phyloP scores from a whole-genome alignment of 305 asterid genomes.

The Striga hermonthica region DNA sequence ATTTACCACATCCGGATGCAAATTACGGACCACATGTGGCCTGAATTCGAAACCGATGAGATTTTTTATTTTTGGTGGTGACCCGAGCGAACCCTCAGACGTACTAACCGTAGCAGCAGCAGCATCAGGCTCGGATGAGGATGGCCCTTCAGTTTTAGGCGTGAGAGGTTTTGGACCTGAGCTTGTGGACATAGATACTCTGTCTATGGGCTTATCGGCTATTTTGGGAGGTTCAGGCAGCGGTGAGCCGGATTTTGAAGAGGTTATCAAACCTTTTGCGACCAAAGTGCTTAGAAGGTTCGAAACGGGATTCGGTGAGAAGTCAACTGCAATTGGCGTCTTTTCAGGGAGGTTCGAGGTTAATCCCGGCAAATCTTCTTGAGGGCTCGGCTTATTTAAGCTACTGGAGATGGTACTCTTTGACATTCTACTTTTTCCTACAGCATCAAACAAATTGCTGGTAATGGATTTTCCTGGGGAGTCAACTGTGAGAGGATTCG shows the following conservation, averaged over 20 bases:
- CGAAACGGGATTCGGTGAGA: conserved; percentile 67
- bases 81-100: conserved; percentile 35
- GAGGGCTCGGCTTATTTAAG: conserved; percentile 33
- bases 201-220: conserved; percentile 39
- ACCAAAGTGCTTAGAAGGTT: conserved; percentile 82
- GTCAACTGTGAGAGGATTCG: conserved; percentile 40
- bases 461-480: conserved; percentile 58
- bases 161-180: conserved; percentile 36
- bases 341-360: conserved; percentile 34
- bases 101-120: too few species aligned
- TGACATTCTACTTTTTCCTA: conserved; percentile 48
- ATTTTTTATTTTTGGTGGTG: conserved; percentile 40
- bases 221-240: conserved; percentile 32
- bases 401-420: conserved; percentile 33
- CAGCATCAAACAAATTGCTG: conserved; percentile 56
- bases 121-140: conserved; percentile 33
- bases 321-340: conserved; percentile 38
- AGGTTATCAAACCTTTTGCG: conserved; percentile 78
- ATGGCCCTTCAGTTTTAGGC: conserved; percentile 34
- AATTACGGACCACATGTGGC: conserved; percentile 58
- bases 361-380: conserved; percentile 35
- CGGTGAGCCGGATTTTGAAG: conserved; percentile 49
- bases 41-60: conserved; percentile 78
- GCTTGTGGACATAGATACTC: conserved; percentile 41
- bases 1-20: conserved; percentile 61